Evolutionary conservation across 176 grass and related monocot species (phyloP), one percentile per base, ranked within the genome.

Genomic region (Oropetium thomaeum): DNA sequence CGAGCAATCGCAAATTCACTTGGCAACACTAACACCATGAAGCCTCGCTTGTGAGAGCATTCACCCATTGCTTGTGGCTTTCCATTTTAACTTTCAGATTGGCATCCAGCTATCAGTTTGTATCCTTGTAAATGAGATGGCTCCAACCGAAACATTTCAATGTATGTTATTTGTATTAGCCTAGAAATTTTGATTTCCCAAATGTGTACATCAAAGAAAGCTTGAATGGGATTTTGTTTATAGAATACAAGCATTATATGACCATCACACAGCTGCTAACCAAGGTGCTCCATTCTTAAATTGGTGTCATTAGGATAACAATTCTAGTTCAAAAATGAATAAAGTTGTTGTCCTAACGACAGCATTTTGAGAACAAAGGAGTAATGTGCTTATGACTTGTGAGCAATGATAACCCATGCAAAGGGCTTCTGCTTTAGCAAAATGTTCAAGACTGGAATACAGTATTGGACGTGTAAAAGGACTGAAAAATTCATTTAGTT

Each of bases 41-140:
- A 65, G 30, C 8, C 76, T 84, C 76, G 86, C 62, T 68, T 80
- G 37, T 84, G 86, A 84, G n/a, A n/a, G 78, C n/a, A 69, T 19
- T 26, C 26, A 61, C 43, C 65, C 43, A 45, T 69, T 69, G 71
- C 58, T 42, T 32, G 60, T 0, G 0, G 44, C 63, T 48, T 35
- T 5, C 4, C 55, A 51, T 30, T 32, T 69, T 14, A 19, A 1
- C 7, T 53, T 62, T 38, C 1, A 33, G 17, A 64, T 70, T 81
- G 55, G 34, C 37, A 82, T 65, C 53, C 29, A 70, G 16, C 28
- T 1, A 23, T 27, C 26, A 35, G 27, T 76, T 31, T 55, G 49
- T 4, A 37, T 7, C 1, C 1, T 22, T 73, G 69, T 83, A 74
- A 58, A 69, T 83, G 35, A 54, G 52, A 74, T 52, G 39, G 16